Percentiles rank a stretch among this genome's conserved stretches.
phyloP scores from a whole-genome alignment of 2,329 filamentous ascomycete genomes.

The Hypoxylon sp. region DNA sequence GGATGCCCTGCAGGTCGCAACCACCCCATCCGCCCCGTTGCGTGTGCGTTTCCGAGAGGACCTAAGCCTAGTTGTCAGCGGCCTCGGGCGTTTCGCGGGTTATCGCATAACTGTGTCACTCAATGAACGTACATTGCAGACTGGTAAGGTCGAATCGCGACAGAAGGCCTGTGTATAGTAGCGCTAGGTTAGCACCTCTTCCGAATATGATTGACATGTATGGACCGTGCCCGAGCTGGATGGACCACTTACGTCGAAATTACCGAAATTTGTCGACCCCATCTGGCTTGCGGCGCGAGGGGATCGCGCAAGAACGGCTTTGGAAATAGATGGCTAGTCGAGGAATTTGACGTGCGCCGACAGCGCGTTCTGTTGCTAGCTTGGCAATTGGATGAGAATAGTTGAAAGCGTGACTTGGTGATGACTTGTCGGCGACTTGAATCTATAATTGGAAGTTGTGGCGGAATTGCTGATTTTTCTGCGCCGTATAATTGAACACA shows the following conservation, averaged over 20 bases:
- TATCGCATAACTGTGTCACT: constrained; percentile 11
- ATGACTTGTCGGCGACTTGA: constrained; percentile 7
- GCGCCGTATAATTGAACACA: constrained; percentile 20
- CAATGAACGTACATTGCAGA: constrained; percentile 81
- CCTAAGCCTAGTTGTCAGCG: constrained; percentile 61
- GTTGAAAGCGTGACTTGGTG: constrained; percentile 12
- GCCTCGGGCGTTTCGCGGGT: constrained; percentile 20
- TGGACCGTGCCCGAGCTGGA: constrained; percentile 6
- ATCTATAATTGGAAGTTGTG: constrained; percentile 17
- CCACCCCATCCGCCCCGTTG: constrained; percentile 74
- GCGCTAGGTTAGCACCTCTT: constrained; percentile 43
- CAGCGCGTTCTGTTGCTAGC: constrained; percentile 15
- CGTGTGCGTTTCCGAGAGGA: constrained; percentile 74
- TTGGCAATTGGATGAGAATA: constrained; percentile 21
- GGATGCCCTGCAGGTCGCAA: constrained; percentile 83
- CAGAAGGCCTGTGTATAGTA: constrained; percentile 77
- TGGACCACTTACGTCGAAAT: constrained; percentile 67
- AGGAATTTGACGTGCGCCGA: constrained; percentile 22
- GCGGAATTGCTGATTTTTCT: constrained; percentile 26
- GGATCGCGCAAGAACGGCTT: constrained; percentile 46
- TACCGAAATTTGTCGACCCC: constrained; percentile 74
- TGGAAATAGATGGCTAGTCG: constrained; percentile 16
- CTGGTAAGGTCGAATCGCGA: constrained; percentile 84
- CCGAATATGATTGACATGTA: not conserved
- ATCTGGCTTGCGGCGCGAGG: constrained; percentile 57